Evolutionary conservation across 768 basidiomycete genomes (phyloP), one percentile per base, ranked within the genome.

Genomic region (Trametes sanguinea): DNA sequence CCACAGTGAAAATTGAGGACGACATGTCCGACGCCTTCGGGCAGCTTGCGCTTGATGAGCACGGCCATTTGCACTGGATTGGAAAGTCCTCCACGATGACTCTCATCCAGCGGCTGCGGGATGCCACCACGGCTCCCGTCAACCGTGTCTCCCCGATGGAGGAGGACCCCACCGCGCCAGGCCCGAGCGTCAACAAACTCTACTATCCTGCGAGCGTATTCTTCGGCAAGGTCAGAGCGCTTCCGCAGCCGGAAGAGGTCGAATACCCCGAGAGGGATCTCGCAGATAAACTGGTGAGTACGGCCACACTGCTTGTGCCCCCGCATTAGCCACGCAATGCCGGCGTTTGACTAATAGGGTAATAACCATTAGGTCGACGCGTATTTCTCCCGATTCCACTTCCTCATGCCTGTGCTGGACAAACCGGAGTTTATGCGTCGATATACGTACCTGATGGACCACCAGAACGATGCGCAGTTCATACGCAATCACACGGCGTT

Each of bases 11-110:
- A 71, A 73, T 80, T 39, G 85, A 86, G 69, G 89, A 91, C 66
- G 92, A 92, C 75, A 82, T 94, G 67, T 86, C 84, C 70, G 92
- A 94, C 72, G 87, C 89, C 14, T 88, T 94, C 70, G 93, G 92
- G 17, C 92, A 94, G 72, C 83, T 94, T 54, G 91, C 93, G 30
- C 80, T 94, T 43, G 92, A 94, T 68, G 93, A 94, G 71, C 89
- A 93, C 66, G 92, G 92, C 35, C 91, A 93, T 74, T 86, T 91
- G 83, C 85, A 92, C 61, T 94, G 92, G 92, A 94, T 94, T 67
- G 92, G 92, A 44, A 90, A 92, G 54, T 94, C 93, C 4, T 94
- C 92, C 14, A 92, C 92, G 22, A 93, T 94, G 92, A 91, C 92
- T 6, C 82, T 94, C 67, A 92, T 94, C 51, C 92, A 94, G 71